Conservation (phyloP, 257 asterid species). For the Apocynum venetum region DNA sequence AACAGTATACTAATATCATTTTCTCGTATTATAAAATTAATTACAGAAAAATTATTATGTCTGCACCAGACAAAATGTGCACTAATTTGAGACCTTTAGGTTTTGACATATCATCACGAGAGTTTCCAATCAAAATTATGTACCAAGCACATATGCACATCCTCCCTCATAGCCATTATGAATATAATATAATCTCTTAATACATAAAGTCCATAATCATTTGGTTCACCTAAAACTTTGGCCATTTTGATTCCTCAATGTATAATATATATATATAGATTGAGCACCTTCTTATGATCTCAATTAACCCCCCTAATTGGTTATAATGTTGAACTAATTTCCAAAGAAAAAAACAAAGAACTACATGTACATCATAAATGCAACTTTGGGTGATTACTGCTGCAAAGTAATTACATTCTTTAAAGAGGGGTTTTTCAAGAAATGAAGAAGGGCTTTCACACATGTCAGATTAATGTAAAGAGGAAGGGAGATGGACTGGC, state of each 20-base stretch:
- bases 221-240: not conserved
- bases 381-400: not conserved
- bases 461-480: not conserved
- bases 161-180: not conserved
- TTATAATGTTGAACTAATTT: not conserved
- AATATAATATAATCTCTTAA: too few species aligned
- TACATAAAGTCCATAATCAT: too few species aligned
- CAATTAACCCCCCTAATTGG: not conserved
- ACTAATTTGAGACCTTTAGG: not conserved
- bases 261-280: not conserved
- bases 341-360: not conserved
- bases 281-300: not conserved
- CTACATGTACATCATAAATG: not conserved
- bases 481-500: not conserved
- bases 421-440: not conserved
- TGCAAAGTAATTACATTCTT: not conserved
- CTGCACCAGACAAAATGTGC: not conserved
- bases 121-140: not conserved
- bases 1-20: not conserved
- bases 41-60: not conserved
- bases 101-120: not conserved
- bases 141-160: not conserved
- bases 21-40: not conserved
- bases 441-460: not conserved
- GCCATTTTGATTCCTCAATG: not conserved